These are phyloP conservation scores for Tuber umbilicatum DNA, from an alignment of 495 filamentous ascomycete genomes.

Conservation along the genomic window DNA sequence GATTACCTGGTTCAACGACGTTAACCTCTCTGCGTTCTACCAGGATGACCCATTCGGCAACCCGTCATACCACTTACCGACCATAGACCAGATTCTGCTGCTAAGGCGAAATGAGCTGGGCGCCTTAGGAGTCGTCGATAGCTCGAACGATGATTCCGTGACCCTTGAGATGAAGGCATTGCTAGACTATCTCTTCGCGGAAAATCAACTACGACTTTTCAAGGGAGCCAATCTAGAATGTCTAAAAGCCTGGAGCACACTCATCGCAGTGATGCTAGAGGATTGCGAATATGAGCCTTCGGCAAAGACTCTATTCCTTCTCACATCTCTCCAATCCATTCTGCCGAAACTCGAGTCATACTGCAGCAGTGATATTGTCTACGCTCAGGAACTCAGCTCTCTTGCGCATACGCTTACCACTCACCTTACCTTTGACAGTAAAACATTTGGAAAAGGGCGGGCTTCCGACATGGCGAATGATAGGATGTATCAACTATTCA, in stretches of 20 bases:
- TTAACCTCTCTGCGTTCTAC: conserved; percentile 43
- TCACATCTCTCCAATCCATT: conserved; percentile 76
- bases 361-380: conserved; percentile 55
- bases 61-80: conserved; percentile 37
- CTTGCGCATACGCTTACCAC: conserved; percentile 70
- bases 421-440: conserved; percentile 57
- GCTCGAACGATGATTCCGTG: conserved; percentile 53
- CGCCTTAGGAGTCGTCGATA: conserved; percentile 44
- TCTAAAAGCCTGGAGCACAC: conserved; percentile 71
- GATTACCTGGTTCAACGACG: conserved; percentile 53
- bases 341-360: conserved; percentile 75
- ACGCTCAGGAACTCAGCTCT: conserved; percentile 66
- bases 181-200: conserved; percentile 52
- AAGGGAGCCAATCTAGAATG: conserved; percentile 55
- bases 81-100: conserved; percentile 58
- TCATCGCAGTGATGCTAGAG: conserved; percentile 70
- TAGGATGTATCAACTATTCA: conserved; percentile 84
- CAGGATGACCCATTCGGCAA: conserved; percentile 38
- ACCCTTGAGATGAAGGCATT: conserved; percentile 55
- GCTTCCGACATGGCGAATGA: conserved; percentile 73
- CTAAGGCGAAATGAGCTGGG: conserved; percentile 47
- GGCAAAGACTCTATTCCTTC: conserved; percentile 63
- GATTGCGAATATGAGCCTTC: conserved; percentile 65
- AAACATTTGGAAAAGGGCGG: conserved; percentile 46
- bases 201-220: conserved; percentile 61